phyloP scores from a whole-genome alignment of 2,329 filamentous ascomycete species.

The Stagonosporopsis rhizophila region DNA sequence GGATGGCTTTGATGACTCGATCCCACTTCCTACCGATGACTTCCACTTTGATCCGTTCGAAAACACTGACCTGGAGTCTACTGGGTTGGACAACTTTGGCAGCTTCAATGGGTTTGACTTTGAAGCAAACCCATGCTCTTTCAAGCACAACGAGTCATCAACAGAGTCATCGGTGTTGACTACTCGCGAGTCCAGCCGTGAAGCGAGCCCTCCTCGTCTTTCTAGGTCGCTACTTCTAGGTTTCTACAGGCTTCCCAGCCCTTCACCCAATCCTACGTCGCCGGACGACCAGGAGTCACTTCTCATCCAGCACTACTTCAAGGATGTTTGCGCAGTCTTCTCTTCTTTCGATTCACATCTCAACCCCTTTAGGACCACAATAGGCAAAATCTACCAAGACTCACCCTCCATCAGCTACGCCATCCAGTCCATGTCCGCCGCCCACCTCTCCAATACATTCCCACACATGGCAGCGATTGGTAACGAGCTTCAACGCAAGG shows the following conservation, averaged over 20 bases:
- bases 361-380: slow-evolving; percentile 67
- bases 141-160: slow-evolving; percentile 27
- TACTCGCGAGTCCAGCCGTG: slow-evolving; percentile 26
- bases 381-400: slow-evolving; percentile 64
- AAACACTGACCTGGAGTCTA: slow-evolving; percentile 36
- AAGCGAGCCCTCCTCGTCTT: slow-evolving; percentile 38
- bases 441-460: slow-evolving; percentile 65
- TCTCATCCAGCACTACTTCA: slow-evolving; percentile 69
- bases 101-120: slow-evolving; percentile 30
- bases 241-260: slow-evolving; percentile 46
- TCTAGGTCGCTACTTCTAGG: slow-evolving; percentile 50
- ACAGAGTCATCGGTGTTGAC: slow-evolving; percentile 20
- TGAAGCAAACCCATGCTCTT: slow-evolving; percentile 28
- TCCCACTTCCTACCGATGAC: slow-evolving; percentile 33
- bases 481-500: slow-evolving; percentile 60
- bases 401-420: slow-evolving; percentile 66
- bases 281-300: slow-evolving; percentile 60
- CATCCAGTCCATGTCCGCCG: slow-evolving; percentile 70
- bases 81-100: slow-evolving; percentile 7
- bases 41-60: slow-evolving; percentile 38
- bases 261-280: slow-evolving; percentile 45
- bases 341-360: slow-evolving; percentile 70
- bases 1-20: slow-evolving; percentile 34
- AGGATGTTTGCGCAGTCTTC: slow-evolving; percentile 66
- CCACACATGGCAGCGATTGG: slow-evolving; percentile 60